Percentiles rank a stretch among this genome's conserved stretches.
phyloP scores from a whole-genome alignment of 2,329 filamentous ascomycete genomes.

The Aspergillus sp. region DNA sequence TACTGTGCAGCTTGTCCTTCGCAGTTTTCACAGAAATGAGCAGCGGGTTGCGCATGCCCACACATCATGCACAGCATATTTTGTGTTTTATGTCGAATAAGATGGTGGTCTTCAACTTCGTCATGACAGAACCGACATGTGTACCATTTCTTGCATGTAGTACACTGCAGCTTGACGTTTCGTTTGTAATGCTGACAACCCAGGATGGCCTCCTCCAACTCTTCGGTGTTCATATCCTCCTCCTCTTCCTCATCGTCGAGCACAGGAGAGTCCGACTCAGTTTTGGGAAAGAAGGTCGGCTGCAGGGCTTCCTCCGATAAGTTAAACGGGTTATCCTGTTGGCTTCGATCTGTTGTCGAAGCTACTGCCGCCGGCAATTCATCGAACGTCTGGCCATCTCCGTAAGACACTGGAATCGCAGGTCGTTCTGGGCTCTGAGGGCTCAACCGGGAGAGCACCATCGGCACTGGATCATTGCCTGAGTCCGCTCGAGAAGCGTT shows the following conservation, averaged over 20 bases:
- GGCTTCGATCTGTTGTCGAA: conserved; percentile 20
- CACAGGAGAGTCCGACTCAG: conserved; percentile 20
- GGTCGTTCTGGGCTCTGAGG: conserved; percentile 18
- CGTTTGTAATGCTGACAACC: conserved; percentile 91
- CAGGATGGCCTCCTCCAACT: conserved; percentile 46
- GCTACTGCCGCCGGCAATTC: conserved; percentile 19
- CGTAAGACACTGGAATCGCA: conserved; percentile 23
- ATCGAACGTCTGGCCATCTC: conserved; percentile 22
- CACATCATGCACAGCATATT: conserved; percentile 99
- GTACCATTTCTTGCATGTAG: conserved; percentile 83
- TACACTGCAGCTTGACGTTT: conserved; percentile 94
- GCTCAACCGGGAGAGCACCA: conserved; percentile 18
- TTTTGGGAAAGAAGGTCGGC: conserved; percentile 56
- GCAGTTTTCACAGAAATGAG: conserved; percentile 69
- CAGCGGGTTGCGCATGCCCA: conserved; percentile 70
- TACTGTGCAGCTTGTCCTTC: conserved; percentile 73
- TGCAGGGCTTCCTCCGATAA: conserved; percentile 49
- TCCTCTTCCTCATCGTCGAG: conserved; percentile 33
- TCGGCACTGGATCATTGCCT: conserved; percentile 11
- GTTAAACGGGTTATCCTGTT: conserved; percentile 29
- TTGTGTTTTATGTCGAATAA: conserved; percentile 75
- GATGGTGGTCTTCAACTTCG: conserved; percentile 64
- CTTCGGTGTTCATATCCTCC: conserved; percentile 39
- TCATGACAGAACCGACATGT: conserved; percentile 94
- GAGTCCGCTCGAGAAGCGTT: conserved; percentile 35